phyloP scores from a whole-genome alignment of 495 filamentous ascomycete species.

The Penicillium cinerascens region DNA sequence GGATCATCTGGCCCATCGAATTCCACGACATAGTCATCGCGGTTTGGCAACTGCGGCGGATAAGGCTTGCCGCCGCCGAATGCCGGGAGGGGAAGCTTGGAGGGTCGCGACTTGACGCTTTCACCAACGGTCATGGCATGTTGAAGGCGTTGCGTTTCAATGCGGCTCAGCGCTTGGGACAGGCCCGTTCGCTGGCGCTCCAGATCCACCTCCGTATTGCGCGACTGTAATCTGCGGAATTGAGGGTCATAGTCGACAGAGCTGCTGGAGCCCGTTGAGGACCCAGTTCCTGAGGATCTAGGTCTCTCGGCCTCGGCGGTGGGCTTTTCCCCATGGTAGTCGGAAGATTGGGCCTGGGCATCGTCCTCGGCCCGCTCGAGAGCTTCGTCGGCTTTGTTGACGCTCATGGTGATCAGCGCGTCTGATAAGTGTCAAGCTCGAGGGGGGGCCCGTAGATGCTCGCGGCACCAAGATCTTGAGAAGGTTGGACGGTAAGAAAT shows the following conservation, averaged over 20 bases:
- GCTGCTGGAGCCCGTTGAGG: conserved; percentile 27
- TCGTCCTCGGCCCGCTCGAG: conserved; percentile 16
- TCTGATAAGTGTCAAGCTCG: not conserved
- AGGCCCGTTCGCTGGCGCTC: conserved; percentile 51
- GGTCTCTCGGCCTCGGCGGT: conserved; percentile 13
- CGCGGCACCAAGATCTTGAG: not conserved
- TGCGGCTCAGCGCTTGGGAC: conserved; percentile 65
- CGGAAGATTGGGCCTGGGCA: conserved; percentile 2
- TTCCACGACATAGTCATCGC: conserved; percentile 52
- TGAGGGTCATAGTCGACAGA: conserved; percentile 29
- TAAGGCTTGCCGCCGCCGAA: conserved; percentile 72
- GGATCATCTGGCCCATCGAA: conserved; percentile 70
- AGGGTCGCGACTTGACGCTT: conserved; percentile 29
- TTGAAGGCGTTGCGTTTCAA: conserved; percentile 50
- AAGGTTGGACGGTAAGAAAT: not conserved
- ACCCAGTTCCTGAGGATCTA: conserved; percentile 19
- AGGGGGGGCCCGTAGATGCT: not conserved
- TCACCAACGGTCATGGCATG: conserved; percentile 37
- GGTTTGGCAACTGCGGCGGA: conserved; percentile 59
- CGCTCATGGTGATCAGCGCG: conserved; percentile 9
- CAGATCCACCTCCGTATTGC: conserved; percentile 62
- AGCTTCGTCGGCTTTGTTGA: conserved; percentile 5
- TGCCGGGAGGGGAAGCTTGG: conserved; percentile 45
- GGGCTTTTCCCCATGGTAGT: conserved; percentile 16
- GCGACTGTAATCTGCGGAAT: conserved; percentile 31